These are phyloP conservation scores for Euphorbia tirucalli DNA, from an alignment of 345 rosid species.

Conservation along the genomic window DNA sequence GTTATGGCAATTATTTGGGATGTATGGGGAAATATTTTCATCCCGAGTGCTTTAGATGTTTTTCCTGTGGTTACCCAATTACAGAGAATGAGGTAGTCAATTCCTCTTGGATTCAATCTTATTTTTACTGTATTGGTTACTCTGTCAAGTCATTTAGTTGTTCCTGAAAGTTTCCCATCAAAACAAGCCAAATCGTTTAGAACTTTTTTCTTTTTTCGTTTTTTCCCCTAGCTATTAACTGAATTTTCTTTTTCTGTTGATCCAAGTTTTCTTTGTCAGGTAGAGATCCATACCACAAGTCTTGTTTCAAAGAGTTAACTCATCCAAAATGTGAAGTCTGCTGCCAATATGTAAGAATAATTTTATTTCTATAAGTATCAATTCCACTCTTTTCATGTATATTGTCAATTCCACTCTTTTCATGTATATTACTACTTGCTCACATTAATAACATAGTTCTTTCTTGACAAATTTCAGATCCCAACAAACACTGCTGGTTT, in stretches of 20 bases:
- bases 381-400: too few species aligned
- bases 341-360: conserved; percentile 71
- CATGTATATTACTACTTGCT: background rate
- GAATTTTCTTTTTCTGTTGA: conserved; percentile 37
- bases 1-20: conserved; percentile 71
- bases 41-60: conserved; percentile 86
- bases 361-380: too few species aligned
- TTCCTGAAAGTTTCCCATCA: background rate
- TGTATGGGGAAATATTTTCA: conserved; percentile 82
- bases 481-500: conserved; percentile 79
- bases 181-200: background rate
- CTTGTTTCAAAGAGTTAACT: conserved; percentile 81
- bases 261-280: conserved; percentile 80
- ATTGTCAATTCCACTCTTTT: too few species aligned
- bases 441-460: background rate
- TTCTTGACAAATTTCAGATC: conserved; percentile 44
- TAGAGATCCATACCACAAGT: conserved; percentile 71
- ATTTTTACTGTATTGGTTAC: background rate
- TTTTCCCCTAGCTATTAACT: conserved; percentile 21
- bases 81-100: conserved; percentile 74
- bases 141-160: background rate
- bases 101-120: conserved; percentile 3
- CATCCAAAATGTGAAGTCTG: conserved; percentile 99
- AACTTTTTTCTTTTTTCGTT: too few species aligned
- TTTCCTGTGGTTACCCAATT: conserved; percentile 62